Conservation (phyloP, 345 rosid species). For the Hibiscus tridactylites region DNA sequence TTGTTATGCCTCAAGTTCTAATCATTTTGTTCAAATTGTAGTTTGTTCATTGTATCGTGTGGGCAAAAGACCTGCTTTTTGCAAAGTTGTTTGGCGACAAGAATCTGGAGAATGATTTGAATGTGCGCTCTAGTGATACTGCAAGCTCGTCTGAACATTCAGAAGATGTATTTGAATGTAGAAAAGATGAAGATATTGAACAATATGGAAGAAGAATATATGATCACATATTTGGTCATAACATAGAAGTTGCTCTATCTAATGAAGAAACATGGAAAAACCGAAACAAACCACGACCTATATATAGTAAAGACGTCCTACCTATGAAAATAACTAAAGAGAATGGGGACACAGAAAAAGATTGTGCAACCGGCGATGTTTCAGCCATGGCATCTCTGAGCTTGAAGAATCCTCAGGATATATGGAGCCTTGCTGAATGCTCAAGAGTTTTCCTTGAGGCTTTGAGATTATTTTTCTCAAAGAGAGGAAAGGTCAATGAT, state of each 20-base stretch:
- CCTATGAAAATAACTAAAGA: conserved; percentile 39
- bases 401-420: conserved; percentile 91
- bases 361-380: conserved; percentile 28
- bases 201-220: conserved; percentile 86
- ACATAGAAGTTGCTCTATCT: conserved; percentile 82
- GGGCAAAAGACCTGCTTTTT: background rate
- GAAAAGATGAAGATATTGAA: conserved; percentile 65
- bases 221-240: conserved; percentile 95
- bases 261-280: conserved; percentile 95
- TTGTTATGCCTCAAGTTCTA: background rate
- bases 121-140: conserved; percentile 69
- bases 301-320: conserved; percentile 57
- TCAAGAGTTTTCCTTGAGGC: conserved; percentile 80
- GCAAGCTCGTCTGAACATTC: conserved; percentile 49
- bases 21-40: conserved; percentile 26
- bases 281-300: conserved; percentile 67
- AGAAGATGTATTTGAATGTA: conserved; percentile 68
- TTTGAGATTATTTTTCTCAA: conserved; percentile 56
- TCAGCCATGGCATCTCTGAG: conserved; percentile 86
- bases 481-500: conserved; percentile 62
- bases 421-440: conserved; percentile 84
- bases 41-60: conserved; percentile 62
- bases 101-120: conserved; percentile 79
- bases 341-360: conserved; percentile 56
- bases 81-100: background rate